These are phyloP conservation scores for Coniochaeta sp. DNA, from an alignment of 2,329 filamentous ascomycete genomes.

Conservation along the genomic window DNA sequence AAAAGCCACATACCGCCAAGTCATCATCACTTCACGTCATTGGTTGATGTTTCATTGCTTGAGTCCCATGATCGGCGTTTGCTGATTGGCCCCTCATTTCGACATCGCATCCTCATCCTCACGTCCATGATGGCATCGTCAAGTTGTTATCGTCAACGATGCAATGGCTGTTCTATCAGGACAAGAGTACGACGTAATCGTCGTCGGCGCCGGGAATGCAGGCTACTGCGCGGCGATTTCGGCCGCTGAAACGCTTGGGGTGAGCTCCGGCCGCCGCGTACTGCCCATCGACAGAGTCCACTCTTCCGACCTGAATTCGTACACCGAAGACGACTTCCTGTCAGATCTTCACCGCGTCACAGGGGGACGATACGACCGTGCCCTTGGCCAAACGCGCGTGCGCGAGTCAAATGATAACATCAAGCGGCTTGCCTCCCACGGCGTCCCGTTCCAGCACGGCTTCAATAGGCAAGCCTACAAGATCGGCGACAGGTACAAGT, in stretches of 20 bases:
- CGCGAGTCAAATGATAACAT: slow-evolving; percentile 41
- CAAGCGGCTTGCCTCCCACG: slow-evolving; percentile 48
- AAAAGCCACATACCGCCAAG: too few relatives aligned
- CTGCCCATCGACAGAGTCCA: slow-evolving; percentile 51
- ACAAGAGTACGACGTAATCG: slow-evolving; percentile 32
- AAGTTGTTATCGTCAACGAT: too few relatives aligned
- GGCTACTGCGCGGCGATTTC: slow-evolving; percentile 55
- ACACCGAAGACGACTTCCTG: slow-evolving; percentile 46
- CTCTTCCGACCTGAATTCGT: slow-evolving; percentile 51
- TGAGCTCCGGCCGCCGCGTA: slow-evolving; percentile 30
- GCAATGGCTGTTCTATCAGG: too few relatives aligned
- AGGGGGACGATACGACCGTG: slow-evolving; percentile 41
- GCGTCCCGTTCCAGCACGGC: slow-evolving; percentile 50
- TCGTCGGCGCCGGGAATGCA: slow-evolving; percentile 58
- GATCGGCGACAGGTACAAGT: slow-evolving; percentile 52
- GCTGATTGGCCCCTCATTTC: too few relatives aligned
- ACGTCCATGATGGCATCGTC: too few relatives aligned
- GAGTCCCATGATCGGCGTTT: too few relatives aligned
- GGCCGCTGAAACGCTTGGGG: slow-evolving; percentile 33
- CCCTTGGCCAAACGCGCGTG: slow-evolving; percentile 41
- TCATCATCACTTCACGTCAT: too few relatives aligned
- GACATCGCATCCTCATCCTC: too few relatives aligned
- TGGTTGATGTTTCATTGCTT: too few relatives aligned
- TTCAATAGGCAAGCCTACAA: slow-evolving; percentile 62
- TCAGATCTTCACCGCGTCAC: slow-evolving; percentile 52